Conservation (phyloP, 2,329 filamentous ascomycete species). For the Penicillium hordei region DNA sequence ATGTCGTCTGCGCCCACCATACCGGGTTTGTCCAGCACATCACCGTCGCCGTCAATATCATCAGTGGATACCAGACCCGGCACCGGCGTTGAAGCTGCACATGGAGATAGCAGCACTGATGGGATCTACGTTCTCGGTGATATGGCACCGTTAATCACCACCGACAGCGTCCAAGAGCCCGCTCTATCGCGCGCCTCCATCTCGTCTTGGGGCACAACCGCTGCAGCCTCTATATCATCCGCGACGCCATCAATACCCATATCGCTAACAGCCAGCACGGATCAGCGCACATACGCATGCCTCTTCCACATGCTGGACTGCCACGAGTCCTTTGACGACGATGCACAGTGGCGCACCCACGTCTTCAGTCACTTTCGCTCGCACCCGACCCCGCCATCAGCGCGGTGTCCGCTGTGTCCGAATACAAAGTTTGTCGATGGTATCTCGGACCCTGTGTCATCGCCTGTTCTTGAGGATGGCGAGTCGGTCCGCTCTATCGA, state of each 20-base stretch:
- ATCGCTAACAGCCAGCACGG: slow-evolving; percentile 1
- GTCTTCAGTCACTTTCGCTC: slow-evolving; percentile 48
- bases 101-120: slow-evolving; percentile 5
- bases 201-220: slow-evolving; percentile 27
- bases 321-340: slow-evolving; percentile 40
- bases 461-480: neutral
- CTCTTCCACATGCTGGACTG: slow-evolving; percentile 50
- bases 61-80: slow-evolving; percentile 34
- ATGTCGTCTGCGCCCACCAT: slow-evolving; percentile 25
- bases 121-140: slow-evolving; percentile 24
- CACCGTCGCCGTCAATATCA: slow-evolving; percentile 30
- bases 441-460: slow-evolving; percentile 17
- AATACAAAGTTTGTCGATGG: slow-evolving; percentile 22
- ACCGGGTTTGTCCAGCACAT: slow-evolving; percentile 35
- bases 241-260: slow-evolving; percentile 5
- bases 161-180: neutral
- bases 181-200: slow-evolving; percentile 20
- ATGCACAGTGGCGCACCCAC: slow-evolving; percentile 44
- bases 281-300: slow-evolving; percentile 34
- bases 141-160: slow-evolving; percentile 10
- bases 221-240: slow-evolving; percentile 10
- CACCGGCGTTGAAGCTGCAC: slow-evolving; percentile 20
- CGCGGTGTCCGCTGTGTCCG: slow-evolving; percentile 47
- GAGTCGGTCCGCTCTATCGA: neutral
- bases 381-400: slow-evolving; percentile 40